phyloP scores from a whole-genome alignment of 176 grass and related monocot genomes.

The Pontederia crassipes region DNA sequence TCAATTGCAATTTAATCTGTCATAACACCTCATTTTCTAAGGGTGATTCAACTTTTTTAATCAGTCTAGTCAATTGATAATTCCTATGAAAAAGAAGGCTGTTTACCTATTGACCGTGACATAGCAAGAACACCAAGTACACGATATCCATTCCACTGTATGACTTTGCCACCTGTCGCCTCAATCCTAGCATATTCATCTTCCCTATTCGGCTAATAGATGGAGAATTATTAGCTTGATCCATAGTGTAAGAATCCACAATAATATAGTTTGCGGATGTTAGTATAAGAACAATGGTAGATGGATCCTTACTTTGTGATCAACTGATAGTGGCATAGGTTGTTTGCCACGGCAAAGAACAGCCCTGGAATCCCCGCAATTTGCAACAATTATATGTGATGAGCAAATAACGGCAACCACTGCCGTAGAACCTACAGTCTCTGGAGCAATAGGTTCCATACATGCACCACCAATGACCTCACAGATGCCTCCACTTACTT shows the following conservation, averaged over 20 bases:
- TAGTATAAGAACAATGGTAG: neutral
- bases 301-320: conserved; percentile 50
- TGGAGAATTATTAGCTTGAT: neutral
- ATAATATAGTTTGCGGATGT: neutral
- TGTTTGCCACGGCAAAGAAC: conserved; percentile 60
- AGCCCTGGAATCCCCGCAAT: conserved; percentile 55
- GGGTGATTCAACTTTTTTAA: no score
- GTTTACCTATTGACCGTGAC: conserved; percentile 69
- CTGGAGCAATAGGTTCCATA: conserved; percentile 21
- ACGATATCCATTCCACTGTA: conserved; percentile 62
- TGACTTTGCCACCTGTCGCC: conserved; percentile 50
- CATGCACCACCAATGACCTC: neutral
- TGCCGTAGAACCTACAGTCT: conserved; percentile 61
- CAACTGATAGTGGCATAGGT: conserved; percentile 40
- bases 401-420: conserved; percentile 43
- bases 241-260: neutral
- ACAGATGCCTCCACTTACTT: neutral
- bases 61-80: no score
- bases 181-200: conserved; percentile 64
- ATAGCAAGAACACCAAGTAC: conserved; percentile 67
- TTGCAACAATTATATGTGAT: conserved; percentile 51
- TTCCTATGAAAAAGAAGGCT: neutral
- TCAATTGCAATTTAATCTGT: no score
- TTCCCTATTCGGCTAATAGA: conserved; percentile 53
- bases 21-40: no score